Base-by-base conservation (phyloP, 306 rosid species). In the Trichosanthes truncata region DNA sequence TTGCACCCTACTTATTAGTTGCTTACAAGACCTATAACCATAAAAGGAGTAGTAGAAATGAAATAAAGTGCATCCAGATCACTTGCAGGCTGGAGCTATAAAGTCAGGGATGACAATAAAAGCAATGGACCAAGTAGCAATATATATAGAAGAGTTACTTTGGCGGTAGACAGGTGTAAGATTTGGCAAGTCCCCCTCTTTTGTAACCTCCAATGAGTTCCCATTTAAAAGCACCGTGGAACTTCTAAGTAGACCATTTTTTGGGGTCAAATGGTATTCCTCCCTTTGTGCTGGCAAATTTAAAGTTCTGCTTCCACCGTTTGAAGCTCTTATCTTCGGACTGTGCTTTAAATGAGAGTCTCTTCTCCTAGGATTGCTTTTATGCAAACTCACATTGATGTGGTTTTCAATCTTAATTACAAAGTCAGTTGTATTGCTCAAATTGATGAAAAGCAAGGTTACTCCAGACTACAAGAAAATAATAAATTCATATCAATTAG, bases 191-290 rank as follows among this genome's bases (percentile, higher is more conserved):
- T 84, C 89, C 63, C 92, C 96, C 4, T 51, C 20, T 17, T 51
- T 51, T 51, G 96, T 84, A 29, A 90, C 53, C 80, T 85, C 85
- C 60, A 93, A 74, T 5, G 92, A 90, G 33, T 75, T 62, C 43
- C 96, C 96, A 15, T 93, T 93, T 11, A 90, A 88, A 85, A 88
- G 40, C 92, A 92, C 80, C 72, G 82, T 87, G 73, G 83, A 83
- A 78, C 97, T 91, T 80, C 76, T 72, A 21, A 86, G 81, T 81
- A 83, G 10, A 31, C 82, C 85, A 7, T 85, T 83, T 83, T 84
- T 81, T 5, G 98, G 75, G 17, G 96, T 88, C 86, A 92, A 82
- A 79, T 85, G 92, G 76, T 91, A 93, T 79, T 93, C 98, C 68
- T 93, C 93, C 81, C 98, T 60, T 45, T 45, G 14, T 45, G 14